Evolutionary conservation across 208 protist genomes (phyloP), one percentile per base, ranked within the genome.

Genomic region (Acanthamoeba pearcei): DNA sequence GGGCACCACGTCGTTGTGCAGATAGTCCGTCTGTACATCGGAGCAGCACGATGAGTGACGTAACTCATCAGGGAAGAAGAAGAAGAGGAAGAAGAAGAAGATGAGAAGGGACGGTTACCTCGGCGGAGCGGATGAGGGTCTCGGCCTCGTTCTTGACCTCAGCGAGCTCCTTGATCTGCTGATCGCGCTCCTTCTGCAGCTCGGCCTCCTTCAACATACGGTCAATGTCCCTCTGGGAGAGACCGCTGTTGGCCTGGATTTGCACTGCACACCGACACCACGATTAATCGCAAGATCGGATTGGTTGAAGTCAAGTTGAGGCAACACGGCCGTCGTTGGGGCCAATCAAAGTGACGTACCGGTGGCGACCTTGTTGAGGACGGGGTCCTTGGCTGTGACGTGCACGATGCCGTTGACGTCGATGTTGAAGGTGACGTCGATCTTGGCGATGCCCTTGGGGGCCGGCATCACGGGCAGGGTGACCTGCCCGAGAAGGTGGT

Each of bases 121-220:
- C 88, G n/a, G 88, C 88, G 19, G 88, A 80, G 64, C 66, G 66
- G 64, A 93, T 93, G 35, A 80, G 57, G 46, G 60, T 96, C 98
- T 99, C 99, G 38, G 98, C 98, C 53, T 96, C 98, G 95, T 99
- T 96, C 98, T 98, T 99, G 98, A 99, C 98, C 96, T 99, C 98
- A 32, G 95, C 91, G 24, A 99, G 96, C 19, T 99, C 97, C 97
- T 99, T 99, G 38, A 97, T 42, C 29, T 90, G 88, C 72, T 98
- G 96, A 95, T 99, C 98, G 95, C 99, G 98, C 72, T 99, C 98
- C 10, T 97, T 98, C 89, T 98, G 99, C 51, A 96, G 95, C 97
- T 98, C 97, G 53, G 98, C 97, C 74, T 98, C 98, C 66, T 95
- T 70, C n/a, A 98, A 95, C 98, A 98, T 98, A 60, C 96, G 91